Evolutionary conservation across 1,139 yeast genomes (phyloP), one percentile per base, ranked within the genome.

Genomic region (Komagataea norvegica): DNA sequence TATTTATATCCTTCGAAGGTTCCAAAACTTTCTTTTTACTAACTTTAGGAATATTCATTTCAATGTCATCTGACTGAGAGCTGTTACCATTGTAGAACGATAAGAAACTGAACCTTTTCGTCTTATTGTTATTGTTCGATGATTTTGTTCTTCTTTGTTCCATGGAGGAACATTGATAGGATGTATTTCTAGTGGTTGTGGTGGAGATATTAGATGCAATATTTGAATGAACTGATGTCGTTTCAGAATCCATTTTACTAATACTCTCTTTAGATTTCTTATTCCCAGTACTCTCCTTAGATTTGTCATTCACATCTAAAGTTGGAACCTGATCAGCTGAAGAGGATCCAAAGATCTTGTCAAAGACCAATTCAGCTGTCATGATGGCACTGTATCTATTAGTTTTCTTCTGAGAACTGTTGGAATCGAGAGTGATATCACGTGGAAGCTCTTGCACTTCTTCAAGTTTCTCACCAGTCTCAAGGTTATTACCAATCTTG

Each of bases 101-200:
- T 15, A 57, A 38, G 33, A 57, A 49, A 33, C 60, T 55, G 41
- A 57, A 57, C 44, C 61, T 48, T 40, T 56, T 56, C 14, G 46
- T 43, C 29, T 54, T 55, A 25, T 20, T 35, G 10, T 15, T 21
- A 18, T 21, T 33, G 16, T 37, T 30, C 15, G 37, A 25, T 6
- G 33, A 18, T 18, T 20, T 24, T 26, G 44, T 43, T 20, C 41
- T 41, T 36, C 49, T 47, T 29, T 44, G 43, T 9, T 39, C 45
- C 6, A 19, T 33, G 6, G 44, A 36, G 4, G 48, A 40, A 4
- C 31, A 38, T 13, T 37, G 34, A 10, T 37, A 33, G 13, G 51
- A 39, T 3, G 48, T 43, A 26, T 40, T 44, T 29, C 35, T 49
- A 5, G 50, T 45, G 10, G 20, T 17, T 2, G 46, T 37, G 2